A percentile compares a stretch with the other conserved stretches of the same genome.
Evolutionary conservation across 257 asterid species (phyloP).

Genomic region (Solanum rostratum): DNA sequence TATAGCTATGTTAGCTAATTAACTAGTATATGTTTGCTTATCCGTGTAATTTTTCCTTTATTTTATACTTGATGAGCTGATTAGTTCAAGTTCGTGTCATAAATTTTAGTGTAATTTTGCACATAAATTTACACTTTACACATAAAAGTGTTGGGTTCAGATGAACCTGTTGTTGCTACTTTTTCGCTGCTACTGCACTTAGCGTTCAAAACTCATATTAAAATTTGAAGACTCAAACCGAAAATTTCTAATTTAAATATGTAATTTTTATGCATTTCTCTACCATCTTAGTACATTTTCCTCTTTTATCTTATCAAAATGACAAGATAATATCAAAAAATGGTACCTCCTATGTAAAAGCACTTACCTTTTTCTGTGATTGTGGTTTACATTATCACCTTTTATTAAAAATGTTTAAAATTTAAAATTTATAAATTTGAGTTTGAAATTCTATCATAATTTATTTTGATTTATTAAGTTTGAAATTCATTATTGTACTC

Average conservation of each 20-base stretch:
- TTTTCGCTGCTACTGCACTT: rapidly evolving
- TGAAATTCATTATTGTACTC: background rate
- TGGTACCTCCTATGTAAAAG: background rate
- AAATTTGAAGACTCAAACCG: background rate
- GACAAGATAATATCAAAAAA: background rate
- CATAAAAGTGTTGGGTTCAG: background rate
- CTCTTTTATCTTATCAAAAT: background rate
- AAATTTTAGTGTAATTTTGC: background rate
- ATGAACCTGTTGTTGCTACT: background rate
- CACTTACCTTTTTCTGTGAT: background rate
- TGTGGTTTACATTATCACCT: background rate
- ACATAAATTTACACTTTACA: background rate
- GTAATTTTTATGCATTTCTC: background rate
- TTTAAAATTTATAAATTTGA: background rate
- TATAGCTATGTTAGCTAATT: too few relatives aligned
- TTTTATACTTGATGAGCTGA: too few relatives aligned
- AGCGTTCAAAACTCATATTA: background rate
- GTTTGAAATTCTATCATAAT: background rate
- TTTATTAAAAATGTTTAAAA: background rate
- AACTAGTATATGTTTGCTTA: too few relatives aligned
- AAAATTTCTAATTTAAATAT: background rate
- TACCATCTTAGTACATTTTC: background rate
- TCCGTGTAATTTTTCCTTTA: too few relatives aligned
- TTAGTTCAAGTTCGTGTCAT: too few relatives aligned
- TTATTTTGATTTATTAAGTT: background rate